phyloP scores from a whole-genome alignment of 2,329 filamentous ascomycete genomes.

The Trichoderma atrobrunneum region DNA sequence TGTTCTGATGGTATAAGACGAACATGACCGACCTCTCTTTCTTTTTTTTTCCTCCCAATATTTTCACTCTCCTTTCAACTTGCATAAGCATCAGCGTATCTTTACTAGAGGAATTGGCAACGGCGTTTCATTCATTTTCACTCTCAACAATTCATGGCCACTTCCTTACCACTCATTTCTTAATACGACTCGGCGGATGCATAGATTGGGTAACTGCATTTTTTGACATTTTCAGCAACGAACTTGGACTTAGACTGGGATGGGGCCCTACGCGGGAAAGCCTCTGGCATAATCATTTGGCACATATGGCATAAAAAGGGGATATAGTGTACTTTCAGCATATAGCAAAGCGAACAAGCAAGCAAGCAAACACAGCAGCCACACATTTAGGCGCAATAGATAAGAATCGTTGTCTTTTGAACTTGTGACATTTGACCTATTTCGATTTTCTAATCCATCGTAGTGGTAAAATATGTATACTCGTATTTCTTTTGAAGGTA shows the following conservation, averaged over 20 bases:
- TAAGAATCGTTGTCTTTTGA: no score
- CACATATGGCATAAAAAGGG: constrained; percentile 15
- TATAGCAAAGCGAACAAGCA: constrained; percentile 4
- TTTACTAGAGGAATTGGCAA: constrained; percentile 9
- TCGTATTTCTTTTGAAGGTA: not conserved
- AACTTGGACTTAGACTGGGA: constrained; percentile 19
- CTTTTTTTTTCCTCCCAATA: not conserved
- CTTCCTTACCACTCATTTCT: constrained; percentile 11
- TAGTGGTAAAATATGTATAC: not conserved
- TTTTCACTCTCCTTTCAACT: not conserved
- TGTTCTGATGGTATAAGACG: constrained; percentile 28
- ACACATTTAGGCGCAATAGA: not conserved
- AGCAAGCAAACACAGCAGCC: not conserved
- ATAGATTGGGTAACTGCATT: constrained; percentile 19
- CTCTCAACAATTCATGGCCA: constrained; percentile 14
- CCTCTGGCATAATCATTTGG: not conserved
- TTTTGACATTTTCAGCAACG: not conserved
- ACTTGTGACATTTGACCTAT: not conserved
- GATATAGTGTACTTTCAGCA: constrained; percentile 10
- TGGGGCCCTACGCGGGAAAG: not conserved
- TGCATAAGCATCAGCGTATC: constrained; percentile 6
- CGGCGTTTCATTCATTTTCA: constrained; percentile 13
- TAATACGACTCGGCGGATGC: not conserved
- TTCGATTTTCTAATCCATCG: not conserved
- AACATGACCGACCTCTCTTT: not conserved